Conservation (phyloP, 306 rosid species). For the Cercis canadensis region DNA sequence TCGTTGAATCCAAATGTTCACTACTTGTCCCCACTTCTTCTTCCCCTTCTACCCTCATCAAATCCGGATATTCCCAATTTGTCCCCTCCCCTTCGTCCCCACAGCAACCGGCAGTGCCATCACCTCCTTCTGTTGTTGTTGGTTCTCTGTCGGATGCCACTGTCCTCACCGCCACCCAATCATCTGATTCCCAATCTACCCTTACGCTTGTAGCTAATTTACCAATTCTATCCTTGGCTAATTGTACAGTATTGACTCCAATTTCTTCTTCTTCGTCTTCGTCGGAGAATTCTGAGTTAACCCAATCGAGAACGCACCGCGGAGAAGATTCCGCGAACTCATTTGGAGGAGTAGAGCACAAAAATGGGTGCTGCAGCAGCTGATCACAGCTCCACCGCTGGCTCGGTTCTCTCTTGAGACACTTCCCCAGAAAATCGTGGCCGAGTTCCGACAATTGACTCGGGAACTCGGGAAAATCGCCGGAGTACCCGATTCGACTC, state of each 20-base stretch:
- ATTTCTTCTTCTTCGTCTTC: slow-evolving; percentile 38
- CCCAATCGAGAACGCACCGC: slow-evolving; percentile 83
- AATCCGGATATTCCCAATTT: slow-evolving; percentile 43
- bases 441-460: slow-evolving; percentile 62
- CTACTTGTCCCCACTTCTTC: slow-evolving; percentile 40
- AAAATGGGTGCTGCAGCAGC: slow-evolving; percentile 83
- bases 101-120: not conserved
- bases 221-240: slow-evolving; percentile 50
- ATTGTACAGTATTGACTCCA: not conserved
- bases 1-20: slow-evolving; percentile 38
- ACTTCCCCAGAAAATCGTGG: slow-evolving; percentile 67
- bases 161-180: slow-evolving; percentile 69
- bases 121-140: slow-evolving; percentile 14
- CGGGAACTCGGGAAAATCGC: slow-evolving; percentile 62
- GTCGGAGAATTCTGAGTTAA: slow-evolving; percentile 47
- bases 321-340: slow-evolving; percentile 61
- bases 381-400: slow-evolving; percentile 85
- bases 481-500: slow-evolving; percentile 65
- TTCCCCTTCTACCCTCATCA: slow-evolving; percentile 7
- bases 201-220: slow-evolving; percentile 51
- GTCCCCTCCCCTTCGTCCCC: slow-evolving; percentile 36
- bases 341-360: slow-evolving; percentile 36
- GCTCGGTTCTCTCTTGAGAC: slow-evolving; percentile 56
- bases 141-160: slow-evolving; percentile 25
- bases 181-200: slow-evolving; percentile 76